phyloP scores from a whole-genome alignment of 2,329 filamentous ascomycete species.

The Fusarium longipes region DNA sequence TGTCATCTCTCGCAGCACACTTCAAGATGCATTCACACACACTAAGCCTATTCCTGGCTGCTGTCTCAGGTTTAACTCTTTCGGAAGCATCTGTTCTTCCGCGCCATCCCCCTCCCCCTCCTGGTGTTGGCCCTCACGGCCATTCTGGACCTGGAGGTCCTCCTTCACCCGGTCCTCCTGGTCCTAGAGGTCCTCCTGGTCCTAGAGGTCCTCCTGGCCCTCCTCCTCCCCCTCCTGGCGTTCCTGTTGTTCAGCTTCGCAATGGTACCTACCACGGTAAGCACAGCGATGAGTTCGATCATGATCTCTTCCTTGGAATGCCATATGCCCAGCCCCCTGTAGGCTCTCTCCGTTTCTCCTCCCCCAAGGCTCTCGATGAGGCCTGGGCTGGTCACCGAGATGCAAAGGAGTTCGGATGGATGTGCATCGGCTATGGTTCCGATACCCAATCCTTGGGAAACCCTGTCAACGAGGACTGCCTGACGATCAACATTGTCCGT shows the following conservation, averaged over 20 bases:
- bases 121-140: neutral
- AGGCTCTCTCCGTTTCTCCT: conserved; percentile 63
- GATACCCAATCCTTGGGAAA: conserved; percentile 42
- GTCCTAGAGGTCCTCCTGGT: neutral
- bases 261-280: conserved; percentile 36
- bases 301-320: conserved; percentile 36
- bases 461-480: conserved; percentile 42
- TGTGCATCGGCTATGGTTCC: conserved; percentile 63
- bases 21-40: conserved; percentile 28
- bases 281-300: conserved; percentile 25
- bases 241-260: conserved; percentile 10
- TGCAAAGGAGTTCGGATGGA: conserved; percentile 59
- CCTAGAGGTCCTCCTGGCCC: neutral
- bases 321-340: conserved; percentile 50
- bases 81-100: conserved; percentile 16
- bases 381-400: conserved; percentile 55
- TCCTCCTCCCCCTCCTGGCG: neutral
- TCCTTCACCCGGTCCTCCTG: neutral
- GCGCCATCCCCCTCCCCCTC: neutral
- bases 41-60: conserved; percentile 30
- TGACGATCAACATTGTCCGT: conserved; percentile 45
- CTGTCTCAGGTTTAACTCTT: conserved; percentile 18
- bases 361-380: conserved; percentile 61
- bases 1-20: neutral
- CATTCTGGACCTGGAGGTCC: neutral